A percentile compares a stretch with the other conserved stretches of the same genome.
phyloP scores from a whole-genome alignment of 495 filamentous ascomycete genomes.

The Amniculicola lignicola region DNA sequence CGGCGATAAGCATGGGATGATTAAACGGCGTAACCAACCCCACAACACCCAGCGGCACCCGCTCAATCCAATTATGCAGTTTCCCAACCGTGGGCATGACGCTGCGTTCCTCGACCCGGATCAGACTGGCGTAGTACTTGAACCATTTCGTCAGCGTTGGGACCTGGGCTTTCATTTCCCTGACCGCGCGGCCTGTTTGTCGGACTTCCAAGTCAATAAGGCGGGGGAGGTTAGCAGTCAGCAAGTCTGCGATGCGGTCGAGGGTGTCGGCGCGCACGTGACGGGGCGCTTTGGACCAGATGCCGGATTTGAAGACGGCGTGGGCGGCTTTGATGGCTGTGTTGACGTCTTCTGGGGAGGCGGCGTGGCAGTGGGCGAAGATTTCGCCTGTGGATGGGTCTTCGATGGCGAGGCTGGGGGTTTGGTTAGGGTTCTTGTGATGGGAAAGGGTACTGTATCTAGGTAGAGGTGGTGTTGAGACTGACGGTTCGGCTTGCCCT shows the following conservation, averaged over 20 bases:
- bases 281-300: slow-evolving; percentile 50
- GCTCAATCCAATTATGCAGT: slow-evolving; percentile 59
- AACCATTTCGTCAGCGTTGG: slow-evolving; percentile 60
- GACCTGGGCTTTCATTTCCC: slow-evolving; percentile 65
- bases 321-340: slow-evolving; percentile 48
- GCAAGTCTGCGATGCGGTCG: slow-evolving; percentile 53
- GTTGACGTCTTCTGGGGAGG: slow-evolving; percentile 49
- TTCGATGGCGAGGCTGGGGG: slow-evolving; percentile 18
- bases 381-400: slow-evolving; percentile 31
- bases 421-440: background rate
- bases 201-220: slow-evolving; percentile 57
- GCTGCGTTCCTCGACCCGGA: slow-evolving; percentile 58
- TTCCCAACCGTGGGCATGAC: slow-evolving; percentile 60
- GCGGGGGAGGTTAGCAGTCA: slow-evolving; percentile 48
- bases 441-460: background rate
- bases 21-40: slow-evolving; percentile 66
- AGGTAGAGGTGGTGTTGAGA: background rate
- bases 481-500: slow-evolving; percentile 27
- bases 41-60: slow-evolving; percentile 60
- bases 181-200: slow-evolving; percentile 61
- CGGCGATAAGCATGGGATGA: slow-evolving; percentile 61
- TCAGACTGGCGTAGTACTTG: slow-evolving; percentile 58
- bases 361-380: slow-evolving; percentile 49
- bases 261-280: slow-evolving; percentile 52
- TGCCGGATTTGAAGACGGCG: slow-evolving; percentile 50